phyloP scores from a whole-genome alignment of 208 protist genomes.

The Wallacemonas rigidus region DNA sequence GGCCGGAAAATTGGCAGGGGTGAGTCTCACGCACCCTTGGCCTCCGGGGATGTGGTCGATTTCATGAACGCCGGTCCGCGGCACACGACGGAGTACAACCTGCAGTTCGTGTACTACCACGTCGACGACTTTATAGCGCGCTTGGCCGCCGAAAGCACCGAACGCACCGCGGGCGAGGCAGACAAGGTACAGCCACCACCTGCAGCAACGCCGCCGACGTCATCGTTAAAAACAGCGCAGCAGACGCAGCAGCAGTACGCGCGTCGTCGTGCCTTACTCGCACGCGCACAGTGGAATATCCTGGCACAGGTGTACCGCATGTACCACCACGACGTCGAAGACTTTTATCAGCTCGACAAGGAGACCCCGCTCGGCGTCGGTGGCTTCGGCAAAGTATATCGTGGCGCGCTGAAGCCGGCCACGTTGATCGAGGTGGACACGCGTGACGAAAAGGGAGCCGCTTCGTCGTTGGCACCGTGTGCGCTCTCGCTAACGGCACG shows the following conservation, averaged over 20 bases:
- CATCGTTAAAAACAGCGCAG: background rate
- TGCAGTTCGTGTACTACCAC: slow-evolving; percentile 36
- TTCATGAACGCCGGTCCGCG: slow-evolving; percentile 47
- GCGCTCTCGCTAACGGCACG: background rate
- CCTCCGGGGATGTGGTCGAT: slow-evolving; percentile 39
- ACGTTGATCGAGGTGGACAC: too few species aligned
- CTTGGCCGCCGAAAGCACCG: slow-evolving; percentile 4
- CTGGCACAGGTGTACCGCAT: slow-evolving; percentile 52
- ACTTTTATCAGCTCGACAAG: slow-evolving; percentile 46
- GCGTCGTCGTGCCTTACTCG: slow-evolving; percentile 30
- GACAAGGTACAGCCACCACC: background rate
- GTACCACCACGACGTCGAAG: slow-evolving; percentile 41
- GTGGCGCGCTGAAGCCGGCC: slow-evolving; percentile 25
- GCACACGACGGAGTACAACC: slow-evolving; percentile 46
- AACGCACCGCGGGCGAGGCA: background rate
- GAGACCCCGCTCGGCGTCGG: slow-evolving; percentile 38
- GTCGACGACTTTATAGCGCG: slow-evolving; percentile 29
- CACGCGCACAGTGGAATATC: slow-evolving; percentile 42
- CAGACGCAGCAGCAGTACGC: background rate
- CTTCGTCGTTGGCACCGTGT: background rate
- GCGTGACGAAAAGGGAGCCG: too few species aligned
- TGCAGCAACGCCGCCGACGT: background rate
- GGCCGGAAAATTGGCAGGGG: slow-evolving; percentile 40
- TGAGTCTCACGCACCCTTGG: slow-evolving; percentile 16
- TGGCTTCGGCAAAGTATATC: slow-evolving; percentile 52